Base-by-base conservation (phyloP, 805 yeast genomes). In the Metschnikowia noctiluminum region DNA sequence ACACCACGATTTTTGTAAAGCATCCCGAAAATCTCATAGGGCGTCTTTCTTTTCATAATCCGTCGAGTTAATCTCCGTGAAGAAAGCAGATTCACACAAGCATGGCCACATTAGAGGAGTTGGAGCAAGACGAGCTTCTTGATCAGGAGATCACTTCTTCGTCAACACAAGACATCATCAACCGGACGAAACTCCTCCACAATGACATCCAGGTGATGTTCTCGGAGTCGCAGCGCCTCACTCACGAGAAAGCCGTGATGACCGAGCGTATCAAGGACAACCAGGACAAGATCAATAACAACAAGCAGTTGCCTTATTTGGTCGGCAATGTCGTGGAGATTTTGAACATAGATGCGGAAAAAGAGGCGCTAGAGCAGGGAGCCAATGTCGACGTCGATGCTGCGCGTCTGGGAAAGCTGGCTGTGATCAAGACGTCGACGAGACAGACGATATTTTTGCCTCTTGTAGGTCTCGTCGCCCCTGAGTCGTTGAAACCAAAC, bases 371-470 rank as follows among this genome's bases (percentile, higher is more conserved):
- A 26, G 89, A 86, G 53, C 96, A 94, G 66, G 98, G 98, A 35
- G 97, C 98, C 50, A 92, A 91, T 62, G 87, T 90, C 41, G 97
- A 94, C 68, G 73, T 89, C 58, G 97, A 94, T 63, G 87, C 97
- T 41, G 80, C 95, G 11, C 83, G 96, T 54, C 81, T 81, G 39
- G 98, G 99, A 7, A 90, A 92, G 70, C 89, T 96, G n/a, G 99
- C 99, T 1, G 99, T 94, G 35, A 88, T 94, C 54, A 94, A 94
- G 70, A 94, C 99, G 0, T 89, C 97, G 0, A 94, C 99, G 9
- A 83, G 99, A 63, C 99, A 94, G 65, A 94, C 99, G 2, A 96
- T 94, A 32, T 94, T 94, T 61, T 74, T 94, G 64, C 99, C 99
- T 34, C 80, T 94, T 70, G 87, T 94, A 50, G 99, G 99, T 16